Conservation (phyloP, 2,329 filamentous ascomycete species). For the Beauveria varroae region DNA sequence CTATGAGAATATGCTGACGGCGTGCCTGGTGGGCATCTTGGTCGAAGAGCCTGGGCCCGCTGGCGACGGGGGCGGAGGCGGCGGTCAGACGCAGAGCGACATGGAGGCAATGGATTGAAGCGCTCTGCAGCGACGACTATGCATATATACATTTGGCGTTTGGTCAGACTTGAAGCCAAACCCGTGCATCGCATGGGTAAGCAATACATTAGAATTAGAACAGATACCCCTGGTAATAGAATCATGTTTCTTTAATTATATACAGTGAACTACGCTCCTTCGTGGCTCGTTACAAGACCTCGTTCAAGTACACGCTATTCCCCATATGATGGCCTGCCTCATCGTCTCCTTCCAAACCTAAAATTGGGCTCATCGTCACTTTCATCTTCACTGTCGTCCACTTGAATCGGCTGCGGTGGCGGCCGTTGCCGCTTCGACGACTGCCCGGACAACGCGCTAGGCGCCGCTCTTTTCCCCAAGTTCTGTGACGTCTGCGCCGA, state of each 20-base stretch:
- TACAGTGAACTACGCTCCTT: background rate
- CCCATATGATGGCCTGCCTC: background rate
- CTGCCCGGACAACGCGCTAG: conserved; percentile 22
- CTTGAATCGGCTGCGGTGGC: conserved; percentile 26
- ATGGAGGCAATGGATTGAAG: conserved; percentile 57
- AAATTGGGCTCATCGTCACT: conserved; percentile 52
- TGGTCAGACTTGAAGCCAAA: background rate
- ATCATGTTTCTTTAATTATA: background rate
- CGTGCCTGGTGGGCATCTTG: conserved; percentile 55
- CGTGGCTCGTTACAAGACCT: background rate
- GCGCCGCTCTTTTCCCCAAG: conserved; percentile 27
- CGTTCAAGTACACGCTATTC: background rate
- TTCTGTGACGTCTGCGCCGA: conserved; percentile 17
- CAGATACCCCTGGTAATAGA: conserved; percentile 1
- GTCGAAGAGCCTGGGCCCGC: conserved; percentile 49
- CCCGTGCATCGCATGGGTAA: background rate
- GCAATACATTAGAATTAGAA: background rate
- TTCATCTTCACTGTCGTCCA: conserved; percentile 36
- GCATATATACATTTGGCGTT: background rate
- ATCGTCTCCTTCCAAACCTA: conserved; percentile 45
- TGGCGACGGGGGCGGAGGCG: conserved; percentile 20
- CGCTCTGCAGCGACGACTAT: background rate
- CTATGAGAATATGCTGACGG: conserved; percentile 60
- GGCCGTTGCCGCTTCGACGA: conserved; percentile 18
- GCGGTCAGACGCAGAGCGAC: conserved; percentile 25